Evolutionary conservation across 345 rosid genomes (phyloP), one percentile per base, ranked within the genome.

Genomic region (Reutealis trisperma): DNA sequence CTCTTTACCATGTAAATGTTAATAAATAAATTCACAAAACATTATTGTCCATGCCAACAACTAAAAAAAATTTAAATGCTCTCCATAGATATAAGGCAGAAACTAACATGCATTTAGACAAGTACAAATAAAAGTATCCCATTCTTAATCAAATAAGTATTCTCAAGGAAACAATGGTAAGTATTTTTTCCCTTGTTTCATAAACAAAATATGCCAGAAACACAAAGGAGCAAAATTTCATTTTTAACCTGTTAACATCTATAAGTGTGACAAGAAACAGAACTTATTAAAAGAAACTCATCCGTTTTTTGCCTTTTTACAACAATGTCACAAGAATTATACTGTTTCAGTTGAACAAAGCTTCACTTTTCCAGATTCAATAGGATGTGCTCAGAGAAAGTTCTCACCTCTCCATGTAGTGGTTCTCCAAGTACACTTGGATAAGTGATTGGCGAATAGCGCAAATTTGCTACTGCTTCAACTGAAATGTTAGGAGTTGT

Each of bases 341-440:
- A 34, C 10, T 54, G 32, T 45, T 63, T 63, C 34, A 69, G 18
- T 32, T 58, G 32, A 69, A 58, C 52, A 24, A 65, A 37, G 55
- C 51, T 69, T 6, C 16, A 22, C 21, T 52, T 30, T 47, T 32
- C n/a, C 22, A 63, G 15, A 64, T 15, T 22, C 49, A 32, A 42
- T 6, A 60, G 60, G 42, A 13, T 74, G 65, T 34, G 37, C 25
- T 22, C 30, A 78, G 75, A 67, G 57, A 60, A 83, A 76, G 71
- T 67, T 65, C 79, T 84, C 72, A 93, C 99, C 99, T 96, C 99
- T 86, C 99, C 98, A 77, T 89, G 90, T 61, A 96, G 85, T 34
- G 98, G 97, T 84, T 96, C 99, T 75, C 99, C 98, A 70, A 96
- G 97, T 55, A 96, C 97, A 81, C 97, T 96, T 67, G 98, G 97